Evolutionary conservation across 306 rosid genomes (phyloP).

Genomic region (Fragaria vesca): DNA sequence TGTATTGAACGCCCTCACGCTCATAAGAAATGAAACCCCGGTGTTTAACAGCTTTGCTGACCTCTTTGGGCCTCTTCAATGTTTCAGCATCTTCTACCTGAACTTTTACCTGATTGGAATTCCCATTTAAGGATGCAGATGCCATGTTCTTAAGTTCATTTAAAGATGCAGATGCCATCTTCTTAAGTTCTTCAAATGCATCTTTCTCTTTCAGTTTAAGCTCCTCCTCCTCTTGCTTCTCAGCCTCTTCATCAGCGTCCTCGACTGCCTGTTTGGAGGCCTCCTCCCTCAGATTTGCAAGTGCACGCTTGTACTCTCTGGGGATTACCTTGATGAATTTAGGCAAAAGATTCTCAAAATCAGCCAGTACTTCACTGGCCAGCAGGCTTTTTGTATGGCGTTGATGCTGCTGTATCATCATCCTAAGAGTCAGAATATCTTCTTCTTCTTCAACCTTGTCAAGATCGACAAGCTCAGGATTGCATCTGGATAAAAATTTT

Average conservation of each 20-base stretch:
- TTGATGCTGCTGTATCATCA: constrained; percentile 96
- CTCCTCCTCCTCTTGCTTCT: constrained; percentile 57
- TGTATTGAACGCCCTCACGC: constrained; percentile 90
- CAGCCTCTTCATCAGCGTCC: constrained; percentile 34
- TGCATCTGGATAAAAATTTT: constrained; percentile 69
- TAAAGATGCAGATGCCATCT: constrained; percentile 64
- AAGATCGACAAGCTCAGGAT: constrained; percentile 88
- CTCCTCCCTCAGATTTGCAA: constrained; percentile 63
- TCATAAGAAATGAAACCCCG: constrained; percentile 92
- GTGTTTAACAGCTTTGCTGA: constrained; percentile 71
- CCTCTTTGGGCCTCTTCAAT: constrained; percentile 69
- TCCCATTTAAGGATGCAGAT: constrained; percentile 60
- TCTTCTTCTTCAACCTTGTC: constrained; percentile 85
- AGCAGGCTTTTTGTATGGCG: constrained; percentile 85
- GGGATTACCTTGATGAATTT: constrained; percentile 90
- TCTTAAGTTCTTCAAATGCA: constrained; percentile 96
- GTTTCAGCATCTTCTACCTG: constrained; percentile 35
- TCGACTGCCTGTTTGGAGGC: constrained; percentile 42
- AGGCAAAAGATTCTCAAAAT: constrained; percentile 71
- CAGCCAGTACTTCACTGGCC: constrained; percentile 77
- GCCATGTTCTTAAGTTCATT: constrained; percentile 88
- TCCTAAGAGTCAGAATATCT: constrained; percentile 64
- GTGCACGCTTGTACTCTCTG: constrained; percentile 79
- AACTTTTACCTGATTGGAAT: constrained; percentile 45
- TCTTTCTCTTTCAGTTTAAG: constrained; percentile 46